Percentiles rank a stretch among this genome's conserved stretches.
Conservation (phyloP, 176 grass and related monocot species). For the Hordeum vulgare region MorexV3_pseudomolecules_assembly NC_058518.1:428382101-428382600, state of each 20-base stretch:
- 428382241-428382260: constrained; percentile 72
- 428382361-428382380: background rate
- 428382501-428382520: background rate
- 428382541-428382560: background rate
- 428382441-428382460: background rate
- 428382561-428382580: background rate
- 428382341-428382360: background rate
- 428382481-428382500: background rate
- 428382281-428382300: constrained; percentile 87
- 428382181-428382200: constrained; percentile 51
- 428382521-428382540: background rate
- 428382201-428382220: constrained; percentile 47
- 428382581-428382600: background rate
- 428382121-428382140: constrained; percentile 58
- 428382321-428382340: background rate
- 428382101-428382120: constrained; percentile 58
- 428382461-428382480: background rate
- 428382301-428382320: constrained; percentile 12
- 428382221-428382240: constrained; percentile 38
- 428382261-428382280: constrained; percentile 52
- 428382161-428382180: constrained; percentile 76
- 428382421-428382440: background rate
- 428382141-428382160: constrained; percentile 58
- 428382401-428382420: background rate
- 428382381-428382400: background rate